Evolutionary conservation across 495 filamentous ascomycete species (phyloP), one percentile per base, ranked within the genome.

Genomic region (Penicillium pulvis): DNA sequence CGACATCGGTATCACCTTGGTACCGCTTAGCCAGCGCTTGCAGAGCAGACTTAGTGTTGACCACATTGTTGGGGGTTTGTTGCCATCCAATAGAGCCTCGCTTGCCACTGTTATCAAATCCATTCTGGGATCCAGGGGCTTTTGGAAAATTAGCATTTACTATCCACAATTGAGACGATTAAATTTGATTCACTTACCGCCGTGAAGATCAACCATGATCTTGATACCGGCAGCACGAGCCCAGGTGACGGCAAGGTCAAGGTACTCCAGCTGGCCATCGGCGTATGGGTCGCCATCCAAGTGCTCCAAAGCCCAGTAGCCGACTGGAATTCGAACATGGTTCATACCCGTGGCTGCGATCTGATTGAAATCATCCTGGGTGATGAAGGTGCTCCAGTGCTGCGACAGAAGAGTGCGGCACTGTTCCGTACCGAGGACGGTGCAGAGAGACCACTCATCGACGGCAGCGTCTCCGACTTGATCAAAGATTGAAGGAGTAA

Each of bases 101-200:
- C 53, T 77, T 76, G 9, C 89, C 90, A 45, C 79, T 85, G 70
- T 92, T 91, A 68, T 91, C 91, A 69, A 91, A 92, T 17, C 90
- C 90, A 62, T 93, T 93, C 67, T 93, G 90, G 24, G 85, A 89
- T 10, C 87, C 89, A 20, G 90, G 90, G 19, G 84, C 88, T 82
- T 57, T 14, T 11, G 2, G 8, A 20, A 3, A 17, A n/a, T 33
- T 14, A 35, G 14, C 33, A n/a, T 24, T n/a, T 16, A 42, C 19
- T n/a, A 17, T 44, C 23, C 19, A 8, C 19, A 12, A 47, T 33
- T 20, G 20, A 14, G 42, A 8, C 33, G 9, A 47, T 33, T 33
- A 12, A 14, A 26, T 41, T 20, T 6, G 10, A 2, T 36, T 50
- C 16, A 72, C 81, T 65, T 70, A 86, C 84, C 85, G 56, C 88